Evolutionary conservation across 2,329 filamentous ascomycete species (phyloP).

Genomic region (Botrytis elliptica): DNA sequence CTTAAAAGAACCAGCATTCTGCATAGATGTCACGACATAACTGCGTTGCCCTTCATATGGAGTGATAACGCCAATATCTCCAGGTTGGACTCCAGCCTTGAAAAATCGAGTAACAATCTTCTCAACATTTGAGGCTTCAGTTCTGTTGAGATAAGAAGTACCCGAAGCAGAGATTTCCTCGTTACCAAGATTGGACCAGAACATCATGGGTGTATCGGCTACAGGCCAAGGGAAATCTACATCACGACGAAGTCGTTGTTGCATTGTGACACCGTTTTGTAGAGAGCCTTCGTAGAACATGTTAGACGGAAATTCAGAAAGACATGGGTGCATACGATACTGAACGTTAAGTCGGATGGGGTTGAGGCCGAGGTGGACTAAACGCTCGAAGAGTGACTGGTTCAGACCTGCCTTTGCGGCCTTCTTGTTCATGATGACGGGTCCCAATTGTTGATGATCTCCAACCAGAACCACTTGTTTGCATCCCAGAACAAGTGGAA

Average conservation of each 20-base stretch:
- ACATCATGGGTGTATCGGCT: constrained; percentile 96
- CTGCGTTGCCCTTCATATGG: constrained; percentile 98
- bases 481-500: constrained; percentile 92
- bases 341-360: constrained; percentile 95
- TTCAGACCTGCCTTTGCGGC: constrained; percentile 96
- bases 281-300: constrained; percentile 99
- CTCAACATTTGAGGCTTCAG: constrained; percentile 94
- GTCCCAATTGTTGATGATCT: constrained; percentile 95
- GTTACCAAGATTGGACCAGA: constrained; percentile 97
- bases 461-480: constrained; percentile 99
- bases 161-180: constrained; percentile 98
- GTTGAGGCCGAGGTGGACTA: constrained; percentile 85
- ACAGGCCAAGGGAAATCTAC: constrained; percentile 99
- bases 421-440: constrained; percentile 99
- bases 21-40: constrained; percentile 99
- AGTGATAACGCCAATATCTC: constrained; percentile 95
- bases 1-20: constrained; percentile 94
- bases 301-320: constrained; percentile 96
- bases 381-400: constrained; percentile 95
- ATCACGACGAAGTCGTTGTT: constrained; percentile 83
- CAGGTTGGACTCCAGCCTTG: constrained; percentile 94
- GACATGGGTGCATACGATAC: constrained; percentile 97
- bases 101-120: constrained; percentile 99
- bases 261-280: constrained; percentile 92
- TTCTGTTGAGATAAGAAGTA: constrained; percentile 96